Conservation (phyloP, 2,329 filamentous ascomycete genomes). For the Fusarium sp. region DNA sequence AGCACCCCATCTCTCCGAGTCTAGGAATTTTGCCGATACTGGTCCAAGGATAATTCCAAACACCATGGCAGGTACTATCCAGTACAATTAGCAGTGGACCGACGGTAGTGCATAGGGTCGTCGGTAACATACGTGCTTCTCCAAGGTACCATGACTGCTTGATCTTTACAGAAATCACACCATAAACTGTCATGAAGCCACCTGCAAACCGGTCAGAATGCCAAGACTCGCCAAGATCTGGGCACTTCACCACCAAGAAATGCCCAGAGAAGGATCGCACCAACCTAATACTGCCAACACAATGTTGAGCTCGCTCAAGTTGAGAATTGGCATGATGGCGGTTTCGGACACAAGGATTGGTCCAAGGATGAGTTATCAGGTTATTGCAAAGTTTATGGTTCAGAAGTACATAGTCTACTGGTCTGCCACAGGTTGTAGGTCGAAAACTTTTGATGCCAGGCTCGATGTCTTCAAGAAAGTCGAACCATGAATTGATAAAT, state of each 20-base stretch:
- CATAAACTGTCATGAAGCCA: slow-evolving; percentile 62
- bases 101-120: neutral
- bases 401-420: slow-evolving; percentile 14
- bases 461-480: too few species aligned
- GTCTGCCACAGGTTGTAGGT: neutral
- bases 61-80: slow-evolving; percentile 66
- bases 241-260: slow-evolving; percentile 2
- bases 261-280: slow-evolving; percentile 26
- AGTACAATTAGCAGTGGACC: neutral
- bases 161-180: slow-evolving; percentile 65
- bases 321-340: slow-evolving; percentile 50
- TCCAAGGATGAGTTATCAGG: neutral
- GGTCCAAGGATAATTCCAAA: slow-evolving; percentile 69
- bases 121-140: slow-evolving; percentile 62
- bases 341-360: neutral
- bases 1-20: slow-evolving; percentile 52
- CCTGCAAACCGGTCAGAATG: slow-evolving; percentile 50
- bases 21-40: slow-evolving; percentile 65
- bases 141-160: slow-evolving; percentile 67
- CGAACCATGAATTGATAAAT: too few species aligned
- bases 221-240: slow-evolving; percentile 22
- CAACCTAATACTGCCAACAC: slow-evolving; percentile 61
- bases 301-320: slow-evolving; percentile 66
- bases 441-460: neutral
- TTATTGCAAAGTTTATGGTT: neutral